A percentile compares a stretch with the other conserved stretches of the same genome.
Conservation (phyloP, 352 stramenopile species). For the Peronospora destructor region DNA sequence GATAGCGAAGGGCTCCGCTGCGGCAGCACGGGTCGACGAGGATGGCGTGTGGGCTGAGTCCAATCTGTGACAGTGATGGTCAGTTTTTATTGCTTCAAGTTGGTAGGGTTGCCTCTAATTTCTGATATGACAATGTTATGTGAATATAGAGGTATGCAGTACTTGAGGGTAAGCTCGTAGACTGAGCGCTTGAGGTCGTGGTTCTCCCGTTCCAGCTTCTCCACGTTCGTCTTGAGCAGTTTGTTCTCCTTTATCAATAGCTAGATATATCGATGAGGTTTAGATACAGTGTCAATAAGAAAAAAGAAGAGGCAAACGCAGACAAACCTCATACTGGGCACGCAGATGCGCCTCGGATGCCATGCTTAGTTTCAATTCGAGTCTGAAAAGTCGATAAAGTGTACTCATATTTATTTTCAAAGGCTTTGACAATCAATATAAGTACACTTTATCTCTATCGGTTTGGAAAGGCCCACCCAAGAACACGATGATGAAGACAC, state of each 20-base stretch:
- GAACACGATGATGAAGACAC: slow-evolving; percentile 14
- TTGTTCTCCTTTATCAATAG: slow-evolving; percentile 81
- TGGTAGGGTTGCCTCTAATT: slow-evolving; percentile 1
- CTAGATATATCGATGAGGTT: slow-evolving; percentile 26
- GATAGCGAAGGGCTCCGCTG: slow-evolving; percentile 62
- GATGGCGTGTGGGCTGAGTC: slow-evolving; percentile 48
- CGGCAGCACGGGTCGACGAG: slow-evolving; percentile 19
- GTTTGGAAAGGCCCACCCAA: background rate
- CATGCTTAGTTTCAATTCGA: slow-evolving; percentile 29
- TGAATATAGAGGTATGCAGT: slow-evolving; percentile 10
- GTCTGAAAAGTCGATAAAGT: background rate
- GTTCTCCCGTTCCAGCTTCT: slow-evolving; percentile 84
- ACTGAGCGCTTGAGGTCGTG: slow-evolving; percentile 88
- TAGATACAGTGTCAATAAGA: background rate
- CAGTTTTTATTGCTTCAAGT: slow-evolving; percentile 16
- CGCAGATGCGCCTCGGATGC: slow-evolving; percentile 75
- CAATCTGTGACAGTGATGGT: slow-evolving; percentile 41
- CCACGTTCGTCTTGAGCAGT: slow-evolving; percentile 69
- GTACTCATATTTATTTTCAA: slow-evolving; percentile 7
- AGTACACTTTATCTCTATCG: background rate
- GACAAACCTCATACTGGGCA: slow-evolving; percentile 72
- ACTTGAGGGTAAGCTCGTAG: slow-evolving; percentile 87
- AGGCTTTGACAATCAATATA: background rate
- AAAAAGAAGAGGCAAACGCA: background rate
- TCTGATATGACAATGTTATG: slow-evolving; percentile 6